phyloP scores from a whole-genome alignment of 148 eudicot genomes.

The Selenicereus undatus region DNA sequence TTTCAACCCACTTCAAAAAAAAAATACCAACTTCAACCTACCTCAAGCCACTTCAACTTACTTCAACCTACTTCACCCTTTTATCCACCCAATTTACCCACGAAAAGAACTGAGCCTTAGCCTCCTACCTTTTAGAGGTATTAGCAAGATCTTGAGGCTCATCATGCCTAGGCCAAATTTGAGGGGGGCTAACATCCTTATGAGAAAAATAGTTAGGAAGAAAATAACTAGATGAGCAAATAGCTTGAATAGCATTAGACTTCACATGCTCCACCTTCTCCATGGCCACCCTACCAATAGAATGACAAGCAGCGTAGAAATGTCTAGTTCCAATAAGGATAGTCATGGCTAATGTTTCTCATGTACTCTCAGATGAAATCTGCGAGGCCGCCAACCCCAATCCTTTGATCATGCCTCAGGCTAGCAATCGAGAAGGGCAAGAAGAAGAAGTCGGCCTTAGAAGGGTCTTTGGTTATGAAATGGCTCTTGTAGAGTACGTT shows the following conservation, averaged over 20 bases:
- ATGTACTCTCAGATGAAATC: slow-evolving; percentile 50
- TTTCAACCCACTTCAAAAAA: too few species aligned
- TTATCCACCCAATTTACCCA: too few species aligned
- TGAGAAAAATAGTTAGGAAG: slow-evolving; percentile 66
- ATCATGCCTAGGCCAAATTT: slow-evolving; percentile 90
- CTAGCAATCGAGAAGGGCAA: slow-evolving; percentile 80
- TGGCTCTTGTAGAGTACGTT: slow-evolving; percentile 53
- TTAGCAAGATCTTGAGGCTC: slow-evolving; percentile 31
- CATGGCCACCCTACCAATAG: slow-evolving; percentile 72
- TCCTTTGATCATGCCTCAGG: slow-evolving; percentile 53
- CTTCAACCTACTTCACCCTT: too few species aligned
- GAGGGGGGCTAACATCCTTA: slow-evolving; percentile 86
- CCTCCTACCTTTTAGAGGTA: slow-evolving; percentile 53
- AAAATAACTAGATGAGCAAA: slow-evolving; percentile 86
- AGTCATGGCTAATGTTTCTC: slow-evolving; percentile 30
- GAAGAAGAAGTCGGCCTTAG: slow-evolving; percentile 67
- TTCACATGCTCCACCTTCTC: slow-evolving; percentile 59
- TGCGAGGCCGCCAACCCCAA: slow-evolving; percentile 62
- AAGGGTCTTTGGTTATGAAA: slow-evolving; percentile 66
- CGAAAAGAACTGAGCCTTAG: neutral
- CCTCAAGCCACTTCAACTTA: too few species aligned
- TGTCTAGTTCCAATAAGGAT: slow-evolving; percentile 82
- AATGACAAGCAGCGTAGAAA: slow-evolving; percentile 87
- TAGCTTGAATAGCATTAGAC: slow-evolving; percentile 72
- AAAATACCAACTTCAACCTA: too few species aligned